Conservation (phyloP, 2,329 filamentous ascomycete genomes). For the Fusarium caatingaense region DNA sequence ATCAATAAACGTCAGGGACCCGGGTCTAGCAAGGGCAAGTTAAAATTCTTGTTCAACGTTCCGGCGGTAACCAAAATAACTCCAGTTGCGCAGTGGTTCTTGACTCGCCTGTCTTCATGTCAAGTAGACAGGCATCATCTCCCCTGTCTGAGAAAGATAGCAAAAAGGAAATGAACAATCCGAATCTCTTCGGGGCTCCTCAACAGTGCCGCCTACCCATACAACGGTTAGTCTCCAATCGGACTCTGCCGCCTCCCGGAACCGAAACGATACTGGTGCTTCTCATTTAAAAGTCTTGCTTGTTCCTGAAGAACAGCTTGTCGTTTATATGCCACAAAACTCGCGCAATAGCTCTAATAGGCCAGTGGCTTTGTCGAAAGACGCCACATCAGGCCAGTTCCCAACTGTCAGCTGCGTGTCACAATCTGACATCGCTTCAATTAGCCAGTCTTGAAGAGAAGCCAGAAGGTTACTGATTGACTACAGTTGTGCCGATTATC, state of each 20-base stretch:
- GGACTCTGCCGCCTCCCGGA: slow-evolving; percentile 20
- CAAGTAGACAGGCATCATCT: not conserved
- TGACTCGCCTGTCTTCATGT: not conserved
- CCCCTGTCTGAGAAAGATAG: not conserved
- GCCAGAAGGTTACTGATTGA: not conserved
- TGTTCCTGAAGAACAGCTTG: slow-evolving; percentile 27
- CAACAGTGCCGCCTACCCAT: slow-evolving; percentile 4
- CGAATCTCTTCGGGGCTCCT: slow-evolving; percentile 34
- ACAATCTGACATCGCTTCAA: not conserved
- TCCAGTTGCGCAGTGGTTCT: slow-evolving; percentile 12
- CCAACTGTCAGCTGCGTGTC: slow-evolving; percentile 24
- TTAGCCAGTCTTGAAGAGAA: not conserved
- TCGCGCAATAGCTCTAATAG: slow-evolving; percentile 6
- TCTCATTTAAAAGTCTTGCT: slow-evolving; percentile 16
- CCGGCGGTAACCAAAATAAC: slow-evolving; percentile 14
- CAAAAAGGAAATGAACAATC: slow-evolving; percentile 16
- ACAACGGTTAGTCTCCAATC: slow-evolving; percentile 2
- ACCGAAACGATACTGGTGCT: slow-evolving; percentile 18
- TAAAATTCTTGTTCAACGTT: slow-evolving; percentile 8
- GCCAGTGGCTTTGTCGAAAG: slow-evolving; percentile 12
- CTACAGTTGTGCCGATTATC: not conserved
- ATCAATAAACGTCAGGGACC: slow-evolving; percentile 14
- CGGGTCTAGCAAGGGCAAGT: slow-evolving; percentile 7
- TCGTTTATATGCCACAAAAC: slow-evolving; percentile 24
- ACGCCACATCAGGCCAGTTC: slow-evolving; percentile 11